Conservation (phyloP, 345 rosid species). For the Lenwebbia sp. region DNA sequence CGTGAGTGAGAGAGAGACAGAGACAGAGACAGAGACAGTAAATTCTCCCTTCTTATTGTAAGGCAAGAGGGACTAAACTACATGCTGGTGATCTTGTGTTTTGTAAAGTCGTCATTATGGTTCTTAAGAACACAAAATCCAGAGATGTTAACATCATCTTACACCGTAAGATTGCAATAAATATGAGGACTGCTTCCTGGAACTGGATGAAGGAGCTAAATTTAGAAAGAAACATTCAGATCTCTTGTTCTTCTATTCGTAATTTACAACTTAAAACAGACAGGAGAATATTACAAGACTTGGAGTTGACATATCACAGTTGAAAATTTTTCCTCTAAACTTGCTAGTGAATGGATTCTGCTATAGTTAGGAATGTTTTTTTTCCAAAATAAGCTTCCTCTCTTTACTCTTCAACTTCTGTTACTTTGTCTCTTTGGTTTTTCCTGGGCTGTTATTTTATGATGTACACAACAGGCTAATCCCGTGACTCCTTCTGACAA, state of each 20-base stretch:
- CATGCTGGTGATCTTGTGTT: neutral
- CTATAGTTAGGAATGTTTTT: neutral
- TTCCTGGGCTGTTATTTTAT: neutral
- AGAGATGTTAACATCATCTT: neutral
- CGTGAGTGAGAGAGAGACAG: rapidly evolving
- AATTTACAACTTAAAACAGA: neutral
- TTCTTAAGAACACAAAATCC: neutral
- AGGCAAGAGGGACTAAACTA: neutral
- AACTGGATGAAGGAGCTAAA: neutral
- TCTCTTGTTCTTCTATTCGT: neutral
- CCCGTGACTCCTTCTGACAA: neutral
- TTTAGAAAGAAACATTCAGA: neutral
- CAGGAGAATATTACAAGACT: neutral
- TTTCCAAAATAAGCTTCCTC: neutral
- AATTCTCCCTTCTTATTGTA: neutral
- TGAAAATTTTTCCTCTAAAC: neutral
- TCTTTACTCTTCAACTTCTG: neutral
- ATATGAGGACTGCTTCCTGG: neutral
- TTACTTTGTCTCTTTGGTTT: neutral
- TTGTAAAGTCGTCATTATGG: neutral
- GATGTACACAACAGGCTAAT: neutral
- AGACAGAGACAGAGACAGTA: neutral
- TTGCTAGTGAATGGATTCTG: neutral
- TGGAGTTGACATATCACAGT: neutral
- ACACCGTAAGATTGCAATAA: neutral